Conservation (phyloP, 345 rosid genomes). For the Schrenkiella parvula region DNA sequence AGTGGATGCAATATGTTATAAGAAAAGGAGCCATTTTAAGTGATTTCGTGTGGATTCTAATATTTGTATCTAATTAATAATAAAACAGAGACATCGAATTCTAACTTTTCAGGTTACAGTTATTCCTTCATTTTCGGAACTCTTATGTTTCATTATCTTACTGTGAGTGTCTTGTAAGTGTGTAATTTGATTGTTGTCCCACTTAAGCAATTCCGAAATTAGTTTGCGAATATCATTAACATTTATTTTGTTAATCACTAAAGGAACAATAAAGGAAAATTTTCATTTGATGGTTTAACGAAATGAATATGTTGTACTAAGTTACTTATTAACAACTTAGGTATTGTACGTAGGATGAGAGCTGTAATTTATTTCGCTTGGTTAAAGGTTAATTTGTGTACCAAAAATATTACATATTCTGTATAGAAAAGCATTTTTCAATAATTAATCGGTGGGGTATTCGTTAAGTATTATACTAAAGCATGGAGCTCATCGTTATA, state of each 20-base stretch:
- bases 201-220: neutral
- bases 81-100: neutral
- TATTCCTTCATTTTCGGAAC: neutral
- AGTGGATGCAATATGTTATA: neutral
- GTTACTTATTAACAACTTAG: neutral
- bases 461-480: too few relatives aligned
- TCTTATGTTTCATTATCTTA: neutral
- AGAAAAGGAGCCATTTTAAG: neutral
- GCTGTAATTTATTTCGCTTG: neutral
- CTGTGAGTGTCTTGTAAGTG: neutral
- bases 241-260: neutral
- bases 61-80: neutral
- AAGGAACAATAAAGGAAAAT: neutral
- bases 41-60: neutral
- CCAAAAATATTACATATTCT: neutral
- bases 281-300: neutral
- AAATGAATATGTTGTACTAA: neutral
- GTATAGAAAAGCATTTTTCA: neutral
- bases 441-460: too few relatives aligned
- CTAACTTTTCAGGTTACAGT: neutral
- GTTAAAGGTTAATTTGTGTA: conserved; percentile 6
- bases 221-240: neutral
- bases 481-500: too few relatives aligned
- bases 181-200: neutral
- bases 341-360: neutral